Base-by-base conservation (phyloP, 2,329 filamentous ascomycete genomes). In the Sphaerulina musiva region DNA sequence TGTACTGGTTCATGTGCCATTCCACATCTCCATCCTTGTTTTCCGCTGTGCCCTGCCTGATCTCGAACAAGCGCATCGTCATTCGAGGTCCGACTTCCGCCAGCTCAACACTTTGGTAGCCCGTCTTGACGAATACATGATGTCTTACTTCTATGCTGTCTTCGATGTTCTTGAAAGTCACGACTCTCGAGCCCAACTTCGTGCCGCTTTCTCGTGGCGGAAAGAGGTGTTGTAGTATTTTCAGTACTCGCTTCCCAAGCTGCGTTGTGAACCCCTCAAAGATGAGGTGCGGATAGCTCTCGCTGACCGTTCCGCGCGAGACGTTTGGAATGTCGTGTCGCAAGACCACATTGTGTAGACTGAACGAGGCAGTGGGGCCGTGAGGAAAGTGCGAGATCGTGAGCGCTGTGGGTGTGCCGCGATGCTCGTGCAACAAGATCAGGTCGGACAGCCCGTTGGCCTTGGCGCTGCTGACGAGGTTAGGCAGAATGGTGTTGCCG, bases 41-140 rank as follows among this genome's bases (percentile, higher is more conserved):
- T 69, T 97, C 93, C 56, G 96, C 76, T 3, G 92, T 95, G 12
- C 93, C 92, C 50, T 85, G 86, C 45, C 91, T 80, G 58, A 98
- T 95, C 74, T 97, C 89, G 68, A 97, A 98, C 50, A 90, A 76
- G 62, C 89, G 80, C 89, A 97, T 93, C n/a, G 90, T 95, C 89
- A 97, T 95, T 54, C 93, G 80, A 1, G 93, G 93, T 0, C 92
- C 90, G 48, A 95, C 89, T 70, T 95, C 90, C 11, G 87, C 85
- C 64, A 95, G 73, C 71, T 95, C 90, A 2, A 97, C 89, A 55
- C 86, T 88, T 67, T 95, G 85, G 68, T 92, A 93, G 0, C 88
- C 86, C 0, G 93, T 97, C 69, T 88, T 85, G 14, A 98, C 92
- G 68, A 96, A 98, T 2, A 98, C 91, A 69, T 90, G 86, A 70